phyloP scores from a whole-genome alignment of 2,329 filamentous ascomycete genomes.

The Tolypocladium pustulatum region DNA sequence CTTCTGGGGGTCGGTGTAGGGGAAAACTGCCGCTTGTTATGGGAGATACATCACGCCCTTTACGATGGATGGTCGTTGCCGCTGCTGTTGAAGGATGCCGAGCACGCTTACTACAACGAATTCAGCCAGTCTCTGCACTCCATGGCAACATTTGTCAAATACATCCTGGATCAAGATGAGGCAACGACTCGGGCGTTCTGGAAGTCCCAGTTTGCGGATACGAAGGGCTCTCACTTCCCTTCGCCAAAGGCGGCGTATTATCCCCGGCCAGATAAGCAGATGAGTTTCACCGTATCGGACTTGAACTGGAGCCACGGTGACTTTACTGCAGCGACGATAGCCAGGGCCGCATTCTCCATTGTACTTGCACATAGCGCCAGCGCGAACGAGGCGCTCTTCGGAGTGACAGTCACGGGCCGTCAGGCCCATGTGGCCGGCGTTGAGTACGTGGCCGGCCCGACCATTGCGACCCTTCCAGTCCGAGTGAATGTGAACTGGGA shows the following conservation, averaged over 20 bases:
- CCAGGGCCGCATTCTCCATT: constrained; percentile 18
- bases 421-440: constrained; percentile 14
- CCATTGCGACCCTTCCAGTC: constrained; percentile 16
- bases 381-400: constrained; percentile 19
- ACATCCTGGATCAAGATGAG: constrained; percentile 22
- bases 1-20: background rate
- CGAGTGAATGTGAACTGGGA: constrained; percentile 6
- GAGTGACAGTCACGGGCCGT: constrained; percentile 14
- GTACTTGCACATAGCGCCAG: constrained; percentile 24
- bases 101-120: constrained; percentile 6
- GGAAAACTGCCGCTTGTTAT: constrained; percentile 4
- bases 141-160: constrained; percentile 30
- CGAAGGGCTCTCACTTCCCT: constrained; percentile 6
- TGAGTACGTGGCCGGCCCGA: constrained; percentile 15
- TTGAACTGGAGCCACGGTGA: constrained; percentile 4
- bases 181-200: constrained; percentile 24
- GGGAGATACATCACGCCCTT: constrained; percentile 26
- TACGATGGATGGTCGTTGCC: constrained; percentile 44
- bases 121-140: background rate
- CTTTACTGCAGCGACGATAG: constrained; percentile 10
- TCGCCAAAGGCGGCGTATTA: background rate
- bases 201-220: constrained; percentile 25
- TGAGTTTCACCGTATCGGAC: background rate
- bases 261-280: constrained; percentile 2
- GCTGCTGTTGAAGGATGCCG: constrained; percentile 12